Evolutionary conservation across 116 monocot species (phyloP).

Genomic region (Posidonia oceanica): DNA sequence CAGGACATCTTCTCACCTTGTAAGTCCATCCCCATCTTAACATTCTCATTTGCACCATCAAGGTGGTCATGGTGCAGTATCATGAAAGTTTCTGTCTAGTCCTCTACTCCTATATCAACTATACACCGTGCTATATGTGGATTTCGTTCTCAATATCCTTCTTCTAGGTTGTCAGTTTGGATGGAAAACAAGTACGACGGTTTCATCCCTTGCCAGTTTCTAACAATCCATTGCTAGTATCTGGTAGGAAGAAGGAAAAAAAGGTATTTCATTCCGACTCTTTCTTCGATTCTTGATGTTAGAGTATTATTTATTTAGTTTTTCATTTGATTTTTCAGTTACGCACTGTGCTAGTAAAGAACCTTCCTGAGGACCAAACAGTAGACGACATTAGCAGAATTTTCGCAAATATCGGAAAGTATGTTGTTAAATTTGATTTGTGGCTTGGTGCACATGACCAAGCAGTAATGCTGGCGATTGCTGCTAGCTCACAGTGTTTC

Average conservation of each 20-base stretch:
- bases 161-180: slow-evolving; percentile 59
- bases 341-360: slow-evolving; percentile 65
- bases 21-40: slow-evolving; percentile 17
- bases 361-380: slow-evolving; percentile 45
- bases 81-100: background rate
- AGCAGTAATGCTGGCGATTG: background rate
- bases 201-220: slow-evolving; percentile 36
- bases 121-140: background rate
- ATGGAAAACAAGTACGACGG: slow-evolving; percentile 67
- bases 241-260: slow-evolving; percentile 10
- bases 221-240: slow-evolving; percentile 2
- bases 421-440: slow-evolving; percentile 8
- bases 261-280: slow-evolving; percentile 25
- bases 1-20: slow-evolving; percentile 67
- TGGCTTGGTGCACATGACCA: no score
- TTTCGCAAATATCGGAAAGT: slow-evolving; percentile 35
- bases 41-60: no score
- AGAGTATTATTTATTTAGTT: background rate
- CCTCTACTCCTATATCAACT: background rate
- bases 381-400: slow-evolving; percentile 1
- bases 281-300: background rate
- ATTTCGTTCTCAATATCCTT: background rate
- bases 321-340: slow-evolving; percentile 28
- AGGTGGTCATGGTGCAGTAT: background rate
- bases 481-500: background rate